A percentile compares a stretch with the other conserved stretches of the same genome.
Evolutionary conservation across 2,329 filamentous ascomycete species (phyloP).

Genomic region (Calonectria leucothoes): DNA sequence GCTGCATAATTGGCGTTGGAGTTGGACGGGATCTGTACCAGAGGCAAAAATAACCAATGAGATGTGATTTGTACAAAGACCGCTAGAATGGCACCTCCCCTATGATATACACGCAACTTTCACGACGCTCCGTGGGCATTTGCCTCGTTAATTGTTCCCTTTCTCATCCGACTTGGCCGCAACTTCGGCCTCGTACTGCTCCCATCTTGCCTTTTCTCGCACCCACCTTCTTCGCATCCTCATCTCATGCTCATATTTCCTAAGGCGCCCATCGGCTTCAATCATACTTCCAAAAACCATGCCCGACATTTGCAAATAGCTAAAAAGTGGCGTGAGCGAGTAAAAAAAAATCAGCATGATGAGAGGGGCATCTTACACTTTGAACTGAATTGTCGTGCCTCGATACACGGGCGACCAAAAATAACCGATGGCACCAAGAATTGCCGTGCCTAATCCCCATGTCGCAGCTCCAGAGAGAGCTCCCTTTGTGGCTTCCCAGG

Average conservation of each 20-base stretch:
- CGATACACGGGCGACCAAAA: conserved; percentile 78
- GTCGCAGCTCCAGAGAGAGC: conserved; percentile 75
- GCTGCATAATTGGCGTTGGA: conserved; percentile 50
- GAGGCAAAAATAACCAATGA: conserved; percentile 32
- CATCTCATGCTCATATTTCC: conserved; percentile 74
- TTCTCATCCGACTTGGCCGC: conserved; percentile 55
- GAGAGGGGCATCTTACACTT: conserved; percentile 68
- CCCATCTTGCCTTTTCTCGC: conserved; percentile 76
- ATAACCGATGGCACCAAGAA: conserved; percentile 72
- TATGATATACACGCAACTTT: conserved; percentile 33
- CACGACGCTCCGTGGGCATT: conserved; percentile 11
- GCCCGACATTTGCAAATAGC: conserved; percentile 85
- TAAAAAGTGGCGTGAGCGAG: conserved; percentile 47
- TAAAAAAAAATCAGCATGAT: neutral
- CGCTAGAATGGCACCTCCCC: conserved; percentile 26
- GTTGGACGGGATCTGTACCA: conserved; percentile 35
- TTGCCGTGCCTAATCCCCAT: conserved; percentile 76
- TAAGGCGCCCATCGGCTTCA: conserved; percentile 77
- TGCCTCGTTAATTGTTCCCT: conserved; percentile 25
- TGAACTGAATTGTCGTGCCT: conserved; percentile 79
- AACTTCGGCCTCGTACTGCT: conserved; percentile 72
- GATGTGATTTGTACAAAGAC: conserved; percentile 37
- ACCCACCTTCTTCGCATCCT: conserved; percentile 73
- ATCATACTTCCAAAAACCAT: conserved; percentile 85
- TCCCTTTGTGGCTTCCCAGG: conserved; percentile 77